These are phyloP conservation scores for Caryopteris hybrid DNA, from an alignment of 305 asterid species.

Conservation along the genomic window DNA sequence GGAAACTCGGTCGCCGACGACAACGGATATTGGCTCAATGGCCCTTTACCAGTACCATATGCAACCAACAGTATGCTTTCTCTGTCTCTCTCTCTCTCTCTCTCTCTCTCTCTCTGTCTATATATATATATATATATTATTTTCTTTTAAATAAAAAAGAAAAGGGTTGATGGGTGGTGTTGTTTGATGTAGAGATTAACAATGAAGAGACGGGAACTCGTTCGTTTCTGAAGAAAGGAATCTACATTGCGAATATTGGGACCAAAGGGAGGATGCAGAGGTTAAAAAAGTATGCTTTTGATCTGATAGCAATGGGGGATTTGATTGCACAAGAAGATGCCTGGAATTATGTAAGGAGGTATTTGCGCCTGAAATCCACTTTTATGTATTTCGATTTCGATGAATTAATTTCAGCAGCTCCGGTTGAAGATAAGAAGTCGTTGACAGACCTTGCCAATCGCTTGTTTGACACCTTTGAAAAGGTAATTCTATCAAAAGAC, in stretches of 20 bases:
- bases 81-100: too few species aligned
- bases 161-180: too few species aligned
- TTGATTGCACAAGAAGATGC: slow-evolving; percentile 62
- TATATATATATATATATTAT: too few species aligned
- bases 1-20: slow-evolving; percentile 51
- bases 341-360: slow-evolving; percentile 62
- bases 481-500: slow-evolving; percentile 31
- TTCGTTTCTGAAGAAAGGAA: slow-evolving; percentile 56
- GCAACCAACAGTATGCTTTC: slow-evolving; percentile 41
- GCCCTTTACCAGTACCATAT: slow-evolving; percentile 53
- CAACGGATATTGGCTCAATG: slow-evolving; percentile 62
- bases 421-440: slow-evolving; percentile 43
- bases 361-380: slow-evolving; percentile 56
- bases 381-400: slow-evolving; percentile 79
- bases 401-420: slow-evolving; percentile 59
- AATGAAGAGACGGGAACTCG: slow-evolving; percentile 77
- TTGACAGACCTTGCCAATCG: slow-evolving; percentile 65
- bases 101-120: too few species aligned
- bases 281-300: slow-evolving; percentile 66
- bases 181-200: slow-evolving; percentile 37
- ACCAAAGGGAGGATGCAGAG: slow-evolving; percentile 59
- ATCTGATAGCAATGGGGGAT: slow-evolving; percentile 72
- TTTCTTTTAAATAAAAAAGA: too few species aligned
- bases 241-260: slow-evolving; percentile 69
- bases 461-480: slow-evolving; percentile 66